Base-by-base conservation (phyloP, 83 land plant genomes). In the Isoetes engelmannii region DNA sequence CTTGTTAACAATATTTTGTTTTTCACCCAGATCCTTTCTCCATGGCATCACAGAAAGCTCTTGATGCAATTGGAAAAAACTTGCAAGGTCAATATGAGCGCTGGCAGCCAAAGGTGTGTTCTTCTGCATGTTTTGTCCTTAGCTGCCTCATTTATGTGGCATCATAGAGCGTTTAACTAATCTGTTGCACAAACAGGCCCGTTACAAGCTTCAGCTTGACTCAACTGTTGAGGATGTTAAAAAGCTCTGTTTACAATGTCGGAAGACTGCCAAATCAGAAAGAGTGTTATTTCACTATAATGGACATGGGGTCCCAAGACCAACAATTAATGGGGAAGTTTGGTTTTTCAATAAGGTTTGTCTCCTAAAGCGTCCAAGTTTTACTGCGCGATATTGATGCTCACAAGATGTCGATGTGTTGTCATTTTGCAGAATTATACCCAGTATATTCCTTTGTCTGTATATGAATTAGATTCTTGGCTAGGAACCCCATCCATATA, bases 281-380 rank as follows among this genome's bases (percentile, higher is more conserved):
- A 78, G 99, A 54, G 99, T 94, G 7, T 74, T 94, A 13, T 94
- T 88, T 68, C 99, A 94, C 60, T 94, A 94, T 72, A 94, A 94
- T 84, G 99, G 99, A 4, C 99, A 94, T 79, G 97, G 99, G 44
- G 97, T 90, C 57, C 99, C 99, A 45, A 88, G 85, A 62, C 99
- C 99, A 51, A 94, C 97, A 45, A 54, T 75, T 8, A 90, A 84
- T 81, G 99, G 99, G 55, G 99, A 94, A 79, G 85, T 94, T 59
- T 94, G 99, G 99, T 77, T 94, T 4, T 94, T 90, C 76, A 94
- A 94, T 67, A 87, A 85, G 96, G 98, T 93, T 8, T 7, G 62
- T 12, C 44, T 48, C 18, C 18, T 5, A 45, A 53, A 50, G 6
- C 19, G 6, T 7, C 9, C 13, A 21, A 15, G 9, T 12, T 15